Percentiles rank a stretch among this genome's conserved stretches.
phyloP scores from a whole-genome alignment of 1,139 yeast species.

The Kazachstania sp. region DNA sequence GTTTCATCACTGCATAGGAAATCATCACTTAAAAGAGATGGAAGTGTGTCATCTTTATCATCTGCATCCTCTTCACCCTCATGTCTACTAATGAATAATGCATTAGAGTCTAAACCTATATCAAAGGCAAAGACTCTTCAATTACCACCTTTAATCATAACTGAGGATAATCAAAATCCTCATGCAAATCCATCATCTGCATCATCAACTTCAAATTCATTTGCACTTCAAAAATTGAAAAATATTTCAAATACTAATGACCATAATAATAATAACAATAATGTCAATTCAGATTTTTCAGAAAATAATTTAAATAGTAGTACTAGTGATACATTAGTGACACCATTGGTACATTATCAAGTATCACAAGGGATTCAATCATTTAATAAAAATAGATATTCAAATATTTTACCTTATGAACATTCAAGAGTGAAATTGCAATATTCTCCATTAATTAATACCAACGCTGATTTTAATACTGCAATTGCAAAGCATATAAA shows the following conservation, averaged over 20 bases:
- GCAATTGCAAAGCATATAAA: not conserved
- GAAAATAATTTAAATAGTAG: not conserved
- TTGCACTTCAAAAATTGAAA: not conserved
- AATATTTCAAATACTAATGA: not conserved
- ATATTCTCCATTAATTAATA: slow-evolving; percentile 28
- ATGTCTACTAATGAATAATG: not conserved
- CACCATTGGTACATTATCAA: slow-evolving; percentile 36
- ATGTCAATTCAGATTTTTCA: not conserved
- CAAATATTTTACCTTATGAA: slow-evolving; percentile 75
- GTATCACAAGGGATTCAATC: slow-evolving; percentile 61
- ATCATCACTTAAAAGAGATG: not conserved
- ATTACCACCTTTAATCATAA: slow-evolving; percentile 4
- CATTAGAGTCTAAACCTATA: not conserved
- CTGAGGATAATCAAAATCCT: slow-evolving; percentile 1
- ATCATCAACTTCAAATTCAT: not conserved
- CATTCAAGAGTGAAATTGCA: slow-evolving; percentile 61
- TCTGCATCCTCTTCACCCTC: too few species aligned
- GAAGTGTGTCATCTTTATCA: too few species aligned
- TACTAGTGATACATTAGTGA: slow-evolving; percentile 16
- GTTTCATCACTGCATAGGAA: not conserved
- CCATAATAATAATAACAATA: too few species aligned
- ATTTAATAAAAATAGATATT: slow-evolving; percentile 68
- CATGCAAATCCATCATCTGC: not conserved
- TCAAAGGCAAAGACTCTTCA: not conserved
- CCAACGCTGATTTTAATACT: not conserved